A percentile compares a stretch with the other conserved stretches of the same genome.
phyloP scores from a whole-genome alignment of 371 early-diverging fungal species.

The Thermomucor indicae-seudaticae region DNA sequence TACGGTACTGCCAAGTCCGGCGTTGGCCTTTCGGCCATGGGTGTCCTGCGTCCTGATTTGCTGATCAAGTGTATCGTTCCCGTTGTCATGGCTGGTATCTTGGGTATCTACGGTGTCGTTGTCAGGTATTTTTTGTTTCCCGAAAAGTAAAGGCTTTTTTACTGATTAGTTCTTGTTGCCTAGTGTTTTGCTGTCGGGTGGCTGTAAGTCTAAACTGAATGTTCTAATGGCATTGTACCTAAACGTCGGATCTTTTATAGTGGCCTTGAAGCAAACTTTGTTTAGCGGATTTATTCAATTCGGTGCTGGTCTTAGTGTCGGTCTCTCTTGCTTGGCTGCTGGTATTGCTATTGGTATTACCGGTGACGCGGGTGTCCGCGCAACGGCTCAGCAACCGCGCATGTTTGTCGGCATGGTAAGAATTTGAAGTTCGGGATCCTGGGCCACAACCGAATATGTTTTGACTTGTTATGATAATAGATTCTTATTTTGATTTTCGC shows the following conservation, averaged over 20 bases:
- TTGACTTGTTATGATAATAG: constrained; percentile 16
- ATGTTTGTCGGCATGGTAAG: constrained; percentile 90
- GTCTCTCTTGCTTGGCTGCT: constrained; percentile 91
- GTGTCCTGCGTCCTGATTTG: constrained; percentile 92
- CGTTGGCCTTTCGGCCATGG: constrained; percentile 92
- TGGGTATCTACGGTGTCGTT: constrained; percentile 97
- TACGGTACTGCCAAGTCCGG: constrained; percentile 98
- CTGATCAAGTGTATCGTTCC: constrained; percentile 91
- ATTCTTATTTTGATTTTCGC: constrained; percentile 97
- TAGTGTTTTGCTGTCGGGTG: constrained; percentile 81
- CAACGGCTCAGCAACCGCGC: constrained; percentile 89
- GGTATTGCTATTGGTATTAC: constrained; percentile 97
- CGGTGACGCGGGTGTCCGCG: constrained; percentile 94
- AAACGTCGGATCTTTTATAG: constrained; percentile 14
- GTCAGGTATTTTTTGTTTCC: constrained; percentile 44
- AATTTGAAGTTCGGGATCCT: constrained; percentile 20
- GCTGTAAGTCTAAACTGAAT: constrained; percentile 51
- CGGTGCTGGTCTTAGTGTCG: constrained; percentile 92
- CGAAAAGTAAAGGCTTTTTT: neutral
- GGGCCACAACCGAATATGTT: neutral
- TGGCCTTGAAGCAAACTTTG: constrained; percentile 51
- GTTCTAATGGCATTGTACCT: neutral
- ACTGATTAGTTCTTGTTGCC: neutral
- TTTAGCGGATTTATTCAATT: constrained; percentile 88
- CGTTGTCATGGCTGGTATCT: constrained; percentile 98